phyloP scores from a whole-genome alignment of 192 early-diverging fungal genomes.

The Dissophora ornata region DNA sequence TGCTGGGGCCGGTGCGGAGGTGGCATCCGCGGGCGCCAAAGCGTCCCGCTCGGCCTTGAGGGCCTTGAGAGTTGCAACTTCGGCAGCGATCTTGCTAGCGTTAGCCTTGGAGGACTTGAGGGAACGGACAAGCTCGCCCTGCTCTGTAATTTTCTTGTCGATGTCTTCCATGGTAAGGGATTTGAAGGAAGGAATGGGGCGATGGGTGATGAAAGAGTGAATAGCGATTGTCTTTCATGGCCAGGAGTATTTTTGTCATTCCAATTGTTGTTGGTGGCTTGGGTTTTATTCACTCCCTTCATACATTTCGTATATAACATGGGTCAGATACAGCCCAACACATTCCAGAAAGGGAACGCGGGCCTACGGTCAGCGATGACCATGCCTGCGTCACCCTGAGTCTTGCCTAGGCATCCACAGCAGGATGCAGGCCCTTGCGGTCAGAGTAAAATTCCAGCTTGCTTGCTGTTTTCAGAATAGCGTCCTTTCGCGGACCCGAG shows the following conservation, averaged over 20 bases:
- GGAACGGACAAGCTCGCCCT: slow-evolving; percentile 68
- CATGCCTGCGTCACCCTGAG: no score
- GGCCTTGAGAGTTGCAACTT: slow-evolving; percentile 64
- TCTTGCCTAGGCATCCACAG: not conserved
- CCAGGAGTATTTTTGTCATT: no score
- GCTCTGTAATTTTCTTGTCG: slow-evolving; percentile 64
- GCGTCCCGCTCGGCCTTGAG: slow-evolving; percentile 73
- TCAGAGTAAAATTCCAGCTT: slow-evolving; percentile 38
- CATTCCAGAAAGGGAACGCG: no score
- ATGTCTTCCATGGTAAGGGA: slow-evolving; percentile 32
- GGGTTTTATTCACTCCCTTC: no score
- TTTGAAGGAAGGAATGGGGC: not conserved
- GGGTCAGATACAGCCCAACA: no score
- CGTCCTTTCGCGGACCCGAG: not conserved
- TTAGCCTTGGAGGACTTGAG: slow-evolving; percentile 72
- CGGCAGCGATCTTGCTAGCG: slow-evolving; percentile 65
- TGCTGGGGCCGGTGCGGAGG: slow-evolving; percentile 12
- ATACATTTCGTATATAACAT: no score
- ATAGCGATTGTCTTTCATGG: no score
- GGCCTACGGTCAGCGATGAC: no score
- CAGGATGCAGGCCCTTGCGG: slow-evolving; percentile 11
- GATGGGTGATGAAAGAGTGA: not conserved
- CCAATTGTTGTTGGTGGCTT: no score
- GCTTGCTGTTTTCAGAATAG: not conserved
- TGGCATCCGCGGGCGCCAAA: slow-evolving; percentile 44